Base-by-base conservation (phyloP, 1,284 basidiomycete genomes). In the Xerocomus tenax region DNA sequence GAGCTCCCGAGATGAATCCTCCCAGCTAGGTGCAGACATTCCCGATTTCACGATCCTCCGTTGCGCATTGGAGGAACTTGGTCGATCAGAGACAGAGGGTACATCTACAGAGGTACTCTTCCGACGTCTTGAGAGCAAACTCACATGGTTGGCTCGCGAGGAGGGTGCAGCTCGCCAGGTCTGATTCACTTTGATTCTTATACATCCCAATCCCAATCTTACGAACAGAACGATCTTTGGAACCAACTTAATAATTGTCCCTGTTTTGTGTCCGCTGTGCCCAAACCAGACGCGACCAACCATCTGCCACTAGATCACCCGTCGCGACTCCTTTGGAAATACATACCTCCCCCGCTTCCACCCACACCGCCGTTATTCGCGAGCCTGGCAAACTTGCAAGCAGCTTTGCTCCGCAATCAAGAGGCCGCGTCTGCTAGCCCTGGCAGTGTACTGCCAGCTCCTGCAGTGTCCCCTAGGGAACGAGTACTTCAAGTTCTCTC, bases 41-140 rank as follows among this genome's bases (percentile, higher is more conserved):
- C 74, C 79, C 5, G 66, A 71, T 15, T 57, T 77, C 8, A 78
- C 79, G 0, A 62, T 86, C 9, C 69, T 87, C 40, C 75, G 85
- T 15, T 84, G 81, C 56, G 77, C 74, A 3, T 68, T 86, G 30
- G 66, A 70, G 28, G 79, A 81, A 38, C 69, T 80, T 23, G 57
- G 60, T 30, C 69, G 63, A 53, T 66, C 69, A 25, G 71, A 73
- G 19, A 60, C 56, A 10, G 61, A 67, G 36, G 67, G 70, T 25
- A 71, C 75, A 16, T 77, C 74, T 0, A 76, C 80, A 1, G 76
- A 79, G 25, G 79, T 79, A 30, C 60, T 87, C 5, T 84, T 84
- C 57, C 66, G 65, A 25, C 63, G 74, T 45, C 63, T 87, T 41
- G 79, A 81, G 57, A 69, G 63, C 16, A 75, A 76, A 57, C 63